These are phyloP conservation scores for Neophaeococcomyces aloes DNA, from an alignment of 2,329 filamentous ascomycete genomes.

Conservation along the genomic window DNA sequence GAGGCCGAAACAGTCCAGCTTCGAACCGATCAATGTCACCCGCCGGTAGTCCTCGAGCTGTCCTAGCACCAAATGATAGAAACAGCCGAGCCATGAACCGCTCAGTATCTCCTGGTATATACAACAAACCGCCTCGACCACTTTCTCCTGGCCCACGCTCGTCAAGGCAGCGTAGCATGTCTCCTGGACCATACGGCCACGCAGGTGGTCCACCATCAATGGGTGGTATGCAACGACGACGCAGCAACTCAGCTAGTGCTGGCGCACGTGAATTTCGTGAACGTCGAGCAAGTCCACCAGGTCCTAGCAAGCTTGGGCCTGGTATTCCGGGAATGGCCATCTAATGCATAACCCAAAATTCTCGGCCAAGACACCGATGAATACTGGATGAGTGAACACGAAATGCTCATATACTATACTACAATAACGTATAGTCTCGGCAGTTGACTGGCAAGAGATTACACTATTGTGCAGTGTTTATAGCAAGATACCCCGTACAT, in stretches of 20 bases:
- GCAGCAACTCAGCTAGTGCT: constrained; percentile 35
- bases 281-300: constrained; percentile 30
- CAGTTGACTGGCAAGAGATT: too few relatives aligned
- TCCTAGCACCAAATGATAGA: constrained; percentile 1
- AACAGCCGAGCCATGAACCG: constrained; percentile 17
- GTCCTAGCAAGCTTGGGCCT: constrained; percentile 20
- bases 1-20: constrained; percentile 25
- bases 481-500: too few relatives aligned
- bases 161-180: constrained; percentile 35
- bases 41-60: constrained; percentile 15
- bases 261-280: constrained; percentile 28
- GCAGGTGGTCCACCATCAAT: constrained; percentile 33
- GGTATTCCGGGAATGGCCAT: constrained; percentile 3
- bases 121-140: constrained; percentile 27
- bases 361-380: too few relatives aligned
- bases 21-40: constrained; percentile 36
- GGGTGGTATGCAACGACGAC: constrained; percentile 28
- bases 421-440: too few relatives aligned
- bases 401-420: too few relatives aligned
- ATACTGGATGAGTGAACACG: too few relatives aligned
- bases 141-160: constrained; percentile 39
- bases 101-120: constrained; percentile 19
- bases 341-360: neutral
- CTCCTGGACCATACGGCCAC: constrained; percentile 35
- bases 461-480: too few relatives aligned